Base-by-base conservation (phyloP, 2,329 filamentous ascomycete species). In the Reticulascus tulasneorum region DNA sequence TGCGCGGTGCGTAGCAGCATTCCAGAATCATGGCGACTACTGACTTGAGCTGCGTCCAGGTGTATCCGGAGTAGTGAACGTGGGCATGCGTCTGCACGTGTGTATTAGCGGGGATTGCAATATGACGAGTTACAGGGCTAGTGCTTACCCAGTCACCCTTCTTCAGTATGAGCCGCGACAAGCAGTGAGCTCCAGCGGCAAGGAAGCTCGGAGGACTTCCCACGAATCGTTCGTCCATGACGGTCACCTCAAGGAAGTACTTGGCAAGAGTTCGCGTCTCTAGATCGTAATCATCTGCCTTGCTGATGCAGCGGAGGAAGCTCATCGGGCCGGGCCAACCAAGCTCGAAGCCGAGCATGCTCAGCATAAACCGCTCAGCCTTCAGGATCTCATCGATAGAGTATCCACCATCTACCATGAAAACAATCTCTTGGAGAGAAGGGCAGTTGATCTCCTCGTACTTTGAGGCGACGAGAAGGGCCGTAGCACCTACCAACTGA, bases 271-370 rank as follows among this genome's bases (percentile, higher is more conserved):
- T 97, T 23, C 93, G 79, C 9, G 91, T 96, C 65, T 98, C 91
- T 29, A 95, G 71, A 55, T 98, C 90, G 56, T 97, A 98, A 56
- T 96, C 89, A 57, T 98, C 93, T 11, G 93, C 93, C 69, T 97
- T 97, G 80, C 91, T 97, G 63, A 97, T 93, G 38, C 91, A 82
- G 42, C 93, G 80, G 44, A 98, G 73, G 65, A 98, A 98, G 68
- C 89, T 96, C 91, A 98, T 96, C 2, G 93, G 93, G 27, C 93
- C 93, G n/a, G 93, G 93, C 84, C 88, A 97, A 34, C 93, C 93
- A 35, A 98, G 78, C 64, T 96, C 89, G 56, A 95, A 98, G 52
- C 88, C 78, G 35, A 98, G 79, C 84, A 96, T 94, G 62, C 80
- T 94, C 33, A 98, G 77, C 90, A 98, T 98, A 69, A 95, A 97